Percentiles rank a stretch among this genome's conserved stretches.
Conservation (phyloP, 257 asterid genomes). For the Lycium ferocissimum region DNA sequence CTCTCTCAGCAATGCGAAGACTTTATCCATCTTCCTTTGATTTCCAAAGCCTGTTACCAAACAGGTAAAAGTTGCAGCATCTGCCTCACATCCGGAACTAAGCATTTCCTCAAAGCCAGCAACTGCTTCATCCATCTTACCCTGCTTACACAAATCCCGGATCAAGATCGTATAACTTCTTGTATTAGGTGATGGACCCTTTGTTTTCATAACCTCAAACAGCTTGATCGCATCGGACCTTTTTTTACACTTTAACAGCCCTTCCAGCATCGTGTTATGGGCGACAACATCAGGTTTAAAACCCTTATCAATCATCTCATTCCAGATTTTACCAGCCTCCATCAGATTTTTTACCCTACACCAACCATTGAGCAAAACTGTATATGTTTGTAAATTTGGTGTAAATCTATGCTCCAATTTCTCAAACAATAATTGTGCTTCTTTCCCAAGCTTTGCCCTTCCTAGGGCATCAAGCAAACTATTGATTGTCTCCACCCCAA, state of each 20-base stretch:
- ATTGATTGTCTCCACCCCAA: slow-evolving; percentile 68
- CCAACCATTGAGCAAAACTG: slow-evolving; percentile 84
- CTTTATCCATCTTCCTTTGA: slow-evolving; percentile 69
- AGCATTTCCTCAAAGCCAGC: slow-evolving; percentile 68
- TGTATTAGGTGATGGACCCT: slow-evolving; percentile 72
- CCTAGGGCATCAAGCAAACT: slow-evolving; percentile 84
- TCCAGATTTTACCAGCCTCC: slow-evolving; percentile 90
- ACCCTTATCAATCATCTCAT: slow-evolving; percentile 79
- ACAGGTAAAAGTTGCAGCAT: slow-evolving; percentile 78
- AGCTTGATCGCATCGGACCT: slow-evolving; percentile 69
- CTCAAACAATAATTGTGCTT: slow-evolving; percentile 71
- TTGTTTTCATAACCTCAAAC: slow-evolving; percentile 79
- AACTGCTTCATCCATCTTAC: slow-evolving; percentile 62
- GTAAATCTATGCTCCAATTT: slow-evolving; percentile 70
- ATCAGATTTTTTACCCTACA: slow-evolving; percentile 78
- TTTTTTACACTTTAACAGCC: slow-evolving; percentile 67
- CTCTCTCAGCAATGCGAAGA: slow-evolving; percentile 61
- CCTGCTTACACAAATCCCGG: slow-evolving; percentile 69
- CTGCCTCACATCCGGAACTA: slow-evolving; percentile 59
- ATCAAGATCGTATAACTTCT: slow-evolving; percentile 76
- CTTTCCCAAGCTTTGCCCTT: slow-evolving; percentile 85
- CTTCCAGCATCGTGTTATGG: slow-evolving; percentile 85
- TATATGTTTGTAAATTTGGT: slow-evolving; percentile 68
- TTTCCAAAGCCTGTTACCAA: slow-evolving; percentile 80
- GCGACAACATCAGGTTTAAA: slow-evolving; percentile 80